Percentiles rank a stretch among this genome's conserved stretches.
phyloP scores from a whole-genome alignment of 2,329 filamentous ascomycete genomes.

The Curvularia spicifera region DNA sequence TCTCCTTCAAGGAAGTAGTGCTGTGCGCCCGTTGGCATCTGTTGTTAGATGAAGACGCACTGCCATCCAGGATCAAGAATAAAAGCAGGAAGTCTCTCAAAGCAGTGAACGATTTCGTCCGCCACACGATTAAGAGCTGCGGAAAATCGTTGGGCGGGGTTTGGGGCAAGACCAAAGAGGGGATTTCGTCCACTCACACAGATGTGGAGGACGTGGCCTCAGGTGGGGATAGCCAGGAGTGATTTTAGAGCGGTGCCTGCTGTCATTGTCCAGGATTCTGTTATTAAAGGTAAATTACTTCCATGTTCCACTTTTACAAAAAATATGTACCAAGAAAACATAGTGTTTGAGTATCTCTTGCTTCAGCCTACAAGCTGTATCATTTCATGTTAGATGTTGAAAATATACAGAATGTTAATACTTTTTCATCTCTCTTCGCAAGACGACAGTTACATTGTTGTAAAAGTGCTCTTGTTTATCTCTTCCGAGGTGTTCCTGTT shows the following conservation, averaged over 20 bases:
- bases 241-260: background rate
- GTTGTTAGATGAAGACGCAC: constrained; percentile 7
- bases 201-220: background rate
- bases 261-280: background rate
- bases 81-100: background rate
- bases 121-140: background rate
- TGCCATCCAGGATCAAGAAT: background rate
- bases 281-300: background rate
- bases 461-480: too few species aligned
- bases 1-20: background rate
- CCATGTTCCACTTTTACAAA: too few species aligned
- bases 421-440: too few species aligned
- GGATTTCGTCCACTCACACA: background rate
- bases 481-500: too few species aligned
- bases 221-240: background rate
- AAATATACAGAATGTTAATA: too few species aligned
- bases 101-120: background rate
- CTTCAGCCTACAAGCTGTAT: too few species aligned
- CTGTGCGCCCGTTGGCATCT: background rate
- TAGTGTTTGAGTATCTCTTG: too few species aligned
- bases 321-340: too few species aligned
- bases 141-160: background rate
- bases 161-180: background rate
- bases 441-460: too few species aligned
- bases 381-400: too few species aligned